phyloP scores from a whole-genome alignment of 768 basidiomycete genomes.

The Fomitopsis pulvina region DNA sequence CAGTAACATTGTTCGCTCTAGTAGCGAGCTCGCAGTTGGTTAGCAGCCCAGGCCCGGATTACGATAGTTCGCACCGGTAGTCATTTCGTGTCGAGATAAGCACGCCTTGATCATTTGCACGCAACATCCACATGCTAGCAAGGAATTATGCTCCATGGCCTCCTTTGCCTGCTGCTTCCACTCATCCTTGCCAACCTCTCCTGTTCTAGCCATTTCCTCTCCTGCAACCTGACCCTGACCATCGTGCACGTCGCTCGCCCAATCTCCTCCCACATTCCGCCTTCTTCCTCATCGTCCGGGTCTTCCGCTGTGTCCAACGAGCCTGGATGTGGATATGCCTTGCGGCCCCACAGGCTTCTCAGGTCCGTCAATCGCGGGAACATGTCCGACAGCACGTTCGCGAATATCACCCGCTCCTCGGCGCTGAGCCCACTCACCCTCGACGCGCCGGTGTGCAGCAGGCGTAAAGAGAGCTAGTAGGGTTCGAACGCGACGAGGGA shows the following conservation, averaged over 20 bases:
- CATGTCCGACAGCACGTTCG: conserved; percentile 10
- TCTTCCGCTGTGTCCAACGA: neutral
- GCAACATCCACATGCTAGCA: too few species aligned
- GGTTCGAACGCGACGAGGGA: neutral
- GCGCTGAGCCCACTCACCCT: neutral
- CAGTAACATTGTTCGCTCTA: too few species aligned
- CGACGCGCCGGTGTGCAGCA: conserved; percentile 4
- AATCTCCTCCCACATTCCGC: conserved; percentile 2
- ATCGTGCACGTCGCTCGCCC: conserved; percentile 1
- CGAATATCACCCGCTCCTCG: neutral
- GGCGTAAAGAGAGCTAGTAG: too few species aligned
- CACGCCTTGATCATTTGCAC: too few species aligned
- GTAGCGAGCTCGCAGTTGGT: too few species aligned
- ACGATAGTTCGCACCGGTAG: too few species aligned
- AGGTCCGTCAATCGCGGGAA: conserved; percentile 3
- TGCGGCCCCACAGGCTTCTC: conserved; percentile 3
- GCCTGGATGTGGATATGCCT: neutral
- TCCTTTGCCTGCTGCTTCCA: neutral
- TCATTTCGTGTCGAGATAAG: too few species aligned
- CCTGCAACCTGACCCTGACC: conserved; percentile 7
- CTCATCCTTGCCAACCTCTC: neutral
- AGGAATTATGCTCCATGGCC: too few species aligned
- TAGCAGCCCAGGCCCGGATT: too few species aligned
- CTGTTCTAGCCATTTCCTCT: conserved; percentile 3
- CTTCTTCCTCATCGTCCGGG: neutral